phyloP scores from a whole-genome alignment of 352 stramenopile species.

The Globisporangium uncinulatum region DNA sequence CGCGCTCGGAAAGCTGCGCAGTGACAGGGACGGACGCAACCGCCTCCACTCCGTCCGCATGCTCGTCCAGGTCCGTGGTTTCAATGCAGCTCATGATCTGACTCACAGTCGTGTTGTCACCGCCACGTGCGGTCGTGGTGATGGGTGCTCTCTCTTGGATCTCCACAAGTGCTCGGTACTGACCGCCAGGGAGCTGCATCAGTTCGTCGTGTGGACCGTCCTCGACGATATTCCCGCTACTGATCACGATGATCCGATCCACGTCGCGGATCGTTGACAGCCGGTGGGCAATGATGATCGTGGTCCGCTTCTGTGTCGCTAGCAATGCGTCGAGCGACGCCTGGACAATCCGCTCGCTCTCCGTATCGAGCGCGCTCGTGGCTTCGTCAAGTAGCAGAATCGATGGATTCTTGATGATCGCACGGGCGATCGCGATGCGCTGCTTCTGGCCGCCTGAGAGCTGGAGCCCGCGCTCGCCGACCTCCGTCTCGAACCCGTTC shows the following conservation, averaged over 20 bases:
- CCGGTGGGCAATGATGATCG: conserved; percentile 84
- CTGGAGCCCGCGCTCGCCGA: conserved; percentile 82
- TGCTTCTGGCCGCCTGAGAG: conserved; percentile 42
- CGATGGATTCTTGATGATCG: conserved; percentile 86
- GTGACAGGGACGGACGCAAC: too few species aligned
- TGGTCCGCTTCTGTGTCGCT: conserved; percentile 7
- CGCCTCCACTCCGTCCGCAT: too few species aligned
- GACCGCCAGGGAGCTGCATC: conserved; percentile 37
- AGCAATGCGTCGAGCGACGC: conserved; percentile 60
- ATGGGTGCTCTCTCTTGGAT: conserved; percentile 2
- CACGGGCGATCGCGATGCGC: conserved; percentile 12
- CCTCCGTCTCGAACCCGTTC: conserved; percentile 82
- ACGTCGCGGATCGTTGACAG: conserved; percentile 93
- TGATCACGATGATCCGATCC: conserved; percentile 93
- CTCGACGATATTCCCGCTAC: conserved; percentile 89
- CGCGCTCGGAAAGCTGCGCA: not conserved
- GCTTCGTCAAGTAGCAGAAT: conserved; percentile 50
- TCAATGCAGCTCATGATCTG: too few species aligned
- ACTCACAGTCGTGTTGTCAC: not conserved
- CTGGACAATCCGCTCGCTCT: conserved; percentile 70
- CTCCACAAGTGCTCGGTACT: conserved; percentile 39
- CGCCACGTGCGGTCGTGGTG: not conserved
- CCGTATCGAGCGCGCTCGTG: conserved; percentile 37
- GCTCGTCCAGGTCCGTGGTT: too few species aligned
- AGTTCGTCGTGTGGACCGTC: conserved; percentile 91